Evolutionary conservation across 2,329 filamentous ascomycete species (phyloP).

Genomic region (Beauveria scarabaeidicola): DNA sequence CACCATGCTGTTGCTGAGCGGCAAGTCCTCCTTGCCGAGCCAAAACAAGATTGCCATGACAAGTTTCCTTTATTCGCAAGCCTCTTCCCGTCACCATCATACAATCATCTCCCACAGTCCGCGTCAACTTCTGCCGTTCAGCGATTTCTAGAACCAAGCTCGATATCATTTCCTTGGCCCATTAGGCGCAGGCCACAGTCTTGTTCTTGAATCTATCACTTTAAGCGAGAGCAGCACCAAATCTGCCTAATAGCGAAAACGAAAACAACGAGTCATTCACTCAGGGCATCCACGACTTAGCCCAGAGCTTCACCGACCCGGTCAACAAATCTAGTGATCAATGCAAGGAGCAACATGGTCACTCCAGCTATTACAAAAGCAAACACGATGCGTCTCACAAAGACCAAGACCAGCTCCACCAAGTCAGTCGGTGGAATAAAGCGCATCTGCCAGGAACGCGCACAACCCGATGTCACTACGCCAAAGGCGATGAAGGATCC

Average conservation of each 20-base stretch:
- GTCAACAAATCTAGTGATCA: neutral
- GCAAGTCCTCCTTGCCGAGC: neutral
- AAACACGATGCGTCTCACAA: neutral
- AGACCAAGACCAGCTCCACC: neutral
- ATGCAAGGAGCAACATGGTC: neutral
- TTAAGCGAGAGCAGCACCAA: neutral
- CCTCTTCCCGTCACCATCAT: neutral
- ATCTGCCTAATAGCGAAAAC: neutral
- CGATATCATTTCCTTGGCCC: neutral
- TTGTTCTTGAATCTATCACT: neutral
- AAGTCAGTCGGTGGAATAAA: neutral
- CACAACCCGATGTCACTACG: constrained; percentile 19
- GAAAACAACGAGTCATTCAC: neutral
- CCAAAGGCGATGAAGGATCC: constrained; percentile 27
- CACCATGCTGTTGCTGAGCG: neutral
- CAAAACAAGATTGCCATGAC: neutral
- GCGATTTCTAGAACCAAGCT: constrained; percentile 5
- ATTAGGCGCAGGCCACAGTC: neutral
- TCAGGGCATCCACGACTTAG: neutral
- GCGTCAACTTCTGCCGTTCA: neutral
- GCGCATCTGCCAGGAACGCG: constrained; percentile 8
- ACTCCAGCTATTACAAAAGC: neutral
- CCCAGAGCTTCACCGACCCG: neutral
- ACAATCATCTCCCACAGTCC: neutral
- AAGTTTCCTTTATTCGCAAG: neutral